phyloP scores from a whole-genome alignment of 1,284 basidiomycete species.

The Papiliotrema fonsecae region DNA sequence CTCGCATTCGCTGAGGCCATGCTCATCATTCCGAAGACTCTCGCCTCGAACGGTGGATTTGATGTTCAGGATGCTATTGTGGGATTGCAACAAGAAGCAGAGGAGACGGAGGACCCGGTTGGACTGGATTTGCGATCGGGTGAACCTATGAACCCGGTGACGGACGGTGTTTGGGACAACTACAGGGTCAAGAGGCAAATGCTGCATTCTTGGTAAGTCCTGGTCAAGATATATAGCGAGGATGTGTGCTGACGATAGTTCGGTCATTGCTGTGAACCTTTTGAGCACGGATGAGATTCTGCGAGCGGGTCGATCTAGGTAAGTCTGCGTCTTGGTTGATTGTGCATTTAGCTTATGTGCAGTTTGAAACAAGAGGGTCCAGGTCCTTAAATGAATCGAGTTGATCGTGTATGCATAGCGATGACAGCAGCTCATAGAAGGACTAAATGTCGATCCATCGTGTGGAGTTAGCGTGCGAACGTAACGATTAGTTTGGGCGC shows the following conservation, averaged over 20 bases:
- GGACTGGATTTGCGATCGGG: constrained; percentile 90
- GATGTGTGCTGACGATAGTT: constrained; percentile 53
- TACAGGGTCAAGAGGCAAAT: constrained; percentile 98
- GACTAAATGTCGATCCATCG: too few species aligned
- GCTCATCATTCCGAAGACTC: constrained; percentile 91
- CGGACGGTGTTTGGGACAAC: constrained; percentile 98
- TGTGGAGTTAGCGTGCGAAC: too few species aligned
- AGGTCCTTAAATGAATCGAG: background rate
- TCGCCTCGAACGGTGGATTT: constrained; percentile 93
- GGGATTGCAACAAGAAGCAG: constrained; percentile 79
- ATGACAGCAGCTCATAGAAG: too few species aligned
- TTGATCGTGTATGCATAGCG: too few species aligned
- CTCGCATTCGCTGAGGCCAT: constrained; percentile 96
- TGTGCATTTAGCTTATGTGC: background rate
- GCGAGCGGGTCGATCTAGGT: constrained; percentile 83
- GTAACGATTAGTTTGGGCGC: too few species aligned
- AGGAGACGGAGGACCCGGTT: constrained; percentile 87
- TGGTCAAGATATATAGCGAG: background rate
- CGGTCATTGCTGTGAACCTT: constrained; percentile 95
- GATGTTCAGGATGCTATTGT: constrained; percentile 96
- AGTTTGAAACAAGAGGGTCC: background rate
- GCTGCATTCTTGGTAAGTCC: constrained; percentile 83
- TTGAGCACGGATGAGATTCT: constrained; percentile 94
- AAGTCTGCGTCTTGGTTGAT: constrained; percentile 16
- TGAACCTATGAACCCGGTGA: constrained; percentile 92